Evolutionary conservation across 177 flowering plant genomes (phyloP).

Genomic region (Viscum album): DNA sequence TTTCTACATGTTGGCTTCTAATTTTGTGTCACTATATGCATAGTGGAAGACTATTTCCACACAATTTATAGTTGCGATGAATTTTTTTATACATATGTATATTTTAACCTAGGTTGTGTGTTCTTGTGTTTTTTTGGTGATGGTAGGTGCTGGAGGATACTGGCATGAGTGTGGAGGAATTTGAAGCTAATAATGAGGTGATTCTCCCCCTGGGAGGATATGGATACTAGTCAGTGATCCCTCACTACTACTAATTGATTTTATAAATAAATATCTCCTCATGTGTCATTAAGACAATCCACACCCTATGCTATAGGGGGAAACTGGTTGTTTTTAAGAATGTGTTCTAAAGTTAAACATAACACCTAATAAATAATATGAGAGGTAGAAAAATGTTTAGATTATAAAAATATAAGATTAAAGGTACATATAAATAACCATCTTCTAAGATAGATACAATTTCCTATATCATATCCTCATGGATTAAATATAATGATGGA

Average conservation of each 20-base stretch:
- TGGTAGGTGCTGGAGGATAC: slow-evolving; percentile 59
- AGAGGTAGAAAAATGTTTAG: neutral
- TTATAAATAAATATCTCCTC: neutral
- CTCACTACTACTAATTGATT: neutral
- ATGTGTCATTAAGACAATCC: neutral
- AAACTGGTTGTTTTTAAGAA: too few relatives aligned
- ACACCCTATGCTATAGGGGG: too few relatives aligned
- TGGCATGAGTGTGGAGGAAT: slow-evolving; percentile 47
- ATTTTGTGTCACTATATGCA: slow-evolving; percentile 41
- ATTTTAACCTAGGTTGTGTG: neutral
- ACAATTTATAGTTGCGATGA: slow-evolving; percentile 34
- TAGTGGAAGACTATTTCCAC: slow-evolving; percentile 36
- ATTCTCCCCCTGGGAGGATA: slow-evolving; percentile 65
- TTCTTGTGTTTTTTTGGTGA: neutral
- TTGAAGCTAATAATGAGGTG: slow-evolving; percentile 58
- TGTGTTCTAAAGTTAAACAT: neutral
- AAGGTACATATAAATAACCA: too few relatives aligned
- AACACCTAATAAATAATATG: neutral
- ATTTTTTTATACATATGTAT: neutral
- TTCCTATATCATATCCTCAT: too few relatives aligned
- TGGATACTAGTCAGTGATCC: slow-evolving; percentile 24
- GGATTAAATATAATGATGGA: too few relatives aligned
- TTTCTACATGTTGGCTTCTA: slow-evolving; percentile 59
- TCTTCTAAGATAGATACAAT: too few relatives aligned
- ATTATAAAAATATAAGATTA: too few relatives aligned